These are phyloP conservation scores for Pythium aphanidermatum DNA, from an alignment of 352 stramenopile genomes.

Conservation along the genomic window DNA sequence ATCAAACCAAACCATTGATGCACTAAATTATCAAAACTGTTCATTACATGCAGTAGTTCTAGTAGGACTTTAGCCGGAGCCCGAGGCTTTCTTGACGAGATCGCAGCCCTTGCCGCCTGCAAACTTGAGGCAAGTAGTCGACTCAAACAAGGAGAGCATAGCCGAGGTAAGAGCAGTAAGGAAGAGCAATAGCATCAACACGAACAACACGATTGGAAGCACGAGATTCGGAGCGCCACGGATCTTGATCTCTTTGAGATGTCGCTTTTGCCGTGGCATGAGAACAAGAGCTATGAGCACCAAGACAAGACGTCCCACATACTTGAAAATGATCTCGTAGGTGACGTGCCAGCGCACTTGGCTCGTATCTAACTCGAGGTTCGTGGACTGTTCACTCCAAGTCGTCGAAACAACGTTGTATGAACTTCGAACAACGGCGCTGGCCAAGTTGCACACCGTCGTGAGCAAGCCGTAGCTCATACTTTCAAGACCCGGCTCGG, in stretches of 20 bases:
- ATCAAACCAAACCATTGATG: too few species aligned
- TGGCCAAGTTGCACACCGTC: conserved; percentile 18
- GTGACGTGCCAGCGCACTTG: conserved; percentile 17
- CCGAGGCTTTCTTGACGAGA: background rate
- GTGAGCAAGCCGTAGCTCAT: conserved; percentile 22
- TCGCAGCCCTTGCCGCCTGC: conserved; percentile 16
- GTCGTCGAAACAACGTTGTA: conserved; percentile 13
- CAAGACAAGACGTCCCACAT: conserved; percentile 9
- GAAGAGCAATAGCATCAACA: conserved; percentile 6
- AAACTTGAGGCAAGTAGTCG: conserved; percentile 22
- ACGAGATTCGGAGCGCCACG: conserved; percentile 16
- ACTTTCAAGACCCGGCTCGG: conserved; percentile 17
- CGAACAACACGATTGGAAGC: conserved; percentile 16
- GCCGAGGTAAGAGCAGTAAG: conserved; percentile 13
- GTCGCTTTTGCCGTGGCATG: conserved; percentile 22
- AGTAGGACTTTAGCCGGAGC: too few species aligned
- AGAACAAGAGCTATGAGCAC: conserved; percentile 2
- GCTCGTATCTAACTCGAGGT: conserved; percentile 5
- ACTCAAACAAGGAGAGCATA: conserved; percentile 17
- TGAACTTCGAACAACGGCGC: background rate
- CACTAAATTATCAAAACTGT: too few species aligned
- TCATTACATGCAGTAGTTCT: too few species aligned
- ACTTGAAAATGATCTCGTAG: conserved; percentile 20
- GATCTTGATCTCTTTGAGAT: conserved; percentile 22
- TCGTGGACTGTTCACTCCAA: background rate